These are phyloP conservation scores for Pleurotus salmoneostramineus DNA, from an alignment of 768 basidiomycete genomes.

Conservation along the genomic window DNA sequence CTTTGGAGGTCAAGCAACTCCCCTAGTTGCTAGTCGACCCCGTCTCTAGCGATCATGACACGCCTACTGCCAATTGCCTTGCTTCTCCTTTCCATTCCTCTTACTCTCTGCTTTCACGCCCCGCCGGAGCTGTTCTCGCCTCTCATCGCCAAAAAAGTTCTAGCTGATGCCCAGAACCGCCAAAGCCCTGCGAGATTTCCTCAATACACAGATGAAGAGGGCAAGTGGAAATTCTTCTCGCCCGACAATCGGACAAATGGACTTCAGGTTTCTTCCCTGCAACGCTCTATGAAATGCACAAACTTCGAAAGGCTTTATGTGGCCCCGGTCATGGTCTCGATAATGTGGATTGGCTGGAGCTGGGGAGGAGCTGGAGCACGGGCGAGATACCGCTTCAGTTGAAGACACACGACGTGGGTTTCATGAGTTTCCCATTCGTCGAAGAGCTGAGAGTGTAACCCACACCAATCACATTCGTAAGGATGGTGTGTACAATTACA, in stretches of 20 bases:
- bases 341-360: constrained; percentile 47
- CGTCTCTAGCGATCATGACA: not conserved
- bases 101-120: constrained; percentile 15
- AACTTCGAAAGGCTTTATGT: constrained; percentile 48
- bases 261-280: constrained; percentile 67
- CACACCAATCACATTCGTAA: constrained; percentile 61
- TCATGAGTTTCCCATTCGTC: constrained; percentile 64
- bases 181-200: constrained; percentile 47
- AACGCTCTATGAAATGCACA: constrained; percentile 55
- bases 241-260: constrained; percentile 66
- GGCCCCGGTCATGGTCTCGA: constrained; percentile 24
- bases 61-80: not conserved
- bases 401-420: constrained; percentile 64
- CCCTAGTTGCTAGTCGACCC: no score
- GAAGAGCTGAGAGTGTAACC: constrained; percentile 61
- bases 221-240: constrained; percentile 48
- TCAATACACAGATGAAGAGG: constrained; percentile 51
- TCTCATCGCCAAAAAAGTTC: constrained; percentile 55
- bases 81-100: not conserved
- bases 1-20: no score
- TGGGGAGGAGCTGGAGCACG: constrained; percentile 48
- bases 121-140: constrained; percentile 54
- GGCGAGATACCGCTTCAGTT: constrained; percentile 47
- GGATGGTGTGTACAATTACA: constrained; percentile 40
- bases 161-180: constrained; percentile 44